Base-by-base conservation (phyloP, 352 stramenopile genomes). In the Globisporangium paddicum region DNA sequence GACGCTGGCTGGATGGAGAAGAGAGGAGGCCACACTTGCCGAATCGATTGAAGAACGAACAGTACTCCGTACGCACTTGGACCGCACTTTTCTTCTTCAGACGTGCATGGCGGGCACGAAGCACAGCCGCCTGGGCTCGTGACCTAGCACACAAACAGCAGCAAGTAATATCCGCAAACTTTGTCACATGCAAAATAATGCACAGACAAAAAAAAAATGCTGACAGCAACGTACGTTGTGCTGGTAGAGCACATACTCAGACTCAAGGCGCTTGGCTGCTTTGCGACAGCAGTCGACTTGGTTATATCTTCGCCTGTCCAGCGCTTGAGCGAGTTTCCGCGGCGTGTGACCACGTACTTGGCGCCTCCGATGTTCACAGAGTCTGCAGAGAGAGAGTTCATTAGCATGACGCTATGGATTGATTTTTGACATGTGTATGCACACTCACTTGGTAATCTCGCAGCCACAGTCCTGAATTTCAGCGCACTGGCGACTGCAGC, bases 11-110 rank as follows among this genome's bases (percentile, higher is more conserved):
- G 28, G 18, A 37, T 30, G 19, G 47, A 34, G 14, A 48, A 11
- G n/a, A 9, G 18, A 49, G 16, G 18, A 49, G 18, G 16, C 13
- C 13, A 40, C 28, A 79, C 81, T 82, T 87, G 74, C 83, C 83
- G 48, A 89, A 92, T 35, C 82, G 77, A 56, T 90, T 91, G 72
- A 85, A 94, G 63, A 90, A 94, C 14, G 70, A 76, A 57, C 84
- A 94, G 58, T 91, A 87, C 55, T 90, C 82, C 9, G 80, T 92
- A 25, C 84, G 82, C 32, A 77, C 45, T 41, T 69, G 67, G 1
- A 64, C 59, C 3, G 47, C 30, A 21, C 73, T 77, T 11, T 55
- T 52, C n/a, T 58, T 47, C 45, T 79, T 68, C 16, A 74, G 46
- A 14, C 71, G 79, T 14, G 73, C 73, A 23, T 23, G 69, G 38